A percentile compares a stretch with the other conserved stretches of the same genome.
Conservation (phyloP, 768 basidiomycete species). For the Neoboletus subvelutipes region DNA sequence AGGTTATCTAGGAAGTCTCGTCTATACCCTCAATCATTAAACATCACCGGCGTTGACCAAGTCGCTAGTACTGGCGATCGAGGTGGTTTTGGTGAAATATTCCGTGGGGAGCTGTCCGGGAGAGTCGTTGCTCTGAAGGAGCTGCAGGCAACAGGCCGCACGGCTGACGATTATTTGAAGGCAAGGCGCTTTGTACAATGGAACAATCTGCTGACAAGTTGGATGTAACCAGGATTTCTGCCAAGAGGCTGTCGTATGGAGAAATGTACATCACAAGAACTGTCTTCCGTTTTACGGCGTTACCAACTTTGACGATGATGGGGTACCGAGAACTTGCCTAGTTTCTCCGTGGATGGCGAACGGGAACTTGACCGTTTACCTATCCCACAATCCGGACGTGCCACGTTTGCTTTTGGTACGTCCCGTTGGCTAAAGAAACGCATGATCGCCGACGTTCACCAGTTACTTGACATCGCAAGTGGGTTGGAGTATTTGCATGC, state of each 20-base stretch:
- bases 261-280: conserved; percentile 29
- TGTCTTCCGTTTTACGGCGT: conserved; percentile 34
- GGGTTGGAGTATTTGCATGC: conserved; percentile 42
- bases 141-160: conserved; percentile 21
- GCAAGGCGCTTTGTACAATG: conserved; percentile 13
- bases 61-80: conserved; percentile 11
- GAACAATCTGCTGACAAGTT: conserved; percentile 1
- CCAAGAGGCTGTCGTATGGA: conserved; percentile 32
- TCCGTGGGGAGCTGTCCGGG: conserved; percentile 26
- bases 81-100: conserved; percentile 37
- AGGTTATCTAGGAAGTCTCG: conserved; percentile 31
- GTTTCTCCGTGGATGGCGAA: conserved; percentile 30
- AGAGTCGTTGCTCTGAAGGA: conserved; percentile 34
- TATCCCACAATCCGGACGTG: conserved; percentile 26
- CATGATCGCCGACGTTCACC: conserved; percentile 1
- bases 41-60: conserved; percentile 18
- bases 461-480: conserved; percentile 39
- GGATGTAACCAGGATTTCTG: conserved; percentile 24
- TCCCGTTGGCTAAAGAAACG: not conserved
- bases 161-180: conserved; percentile 25
- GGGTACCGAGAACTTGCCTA: conserved; percentile 16
- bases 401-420: conserved; percentile 35
- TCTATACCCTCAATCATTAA: conserved; percentile 28
- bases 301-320: conserved; percentile 9
- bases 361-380: conserved; percentile 32